Evolutionary conservation across 768 basidiomycete genomes (phyloP).

Genomic region (Leucocoprinus sp.): DNA sequence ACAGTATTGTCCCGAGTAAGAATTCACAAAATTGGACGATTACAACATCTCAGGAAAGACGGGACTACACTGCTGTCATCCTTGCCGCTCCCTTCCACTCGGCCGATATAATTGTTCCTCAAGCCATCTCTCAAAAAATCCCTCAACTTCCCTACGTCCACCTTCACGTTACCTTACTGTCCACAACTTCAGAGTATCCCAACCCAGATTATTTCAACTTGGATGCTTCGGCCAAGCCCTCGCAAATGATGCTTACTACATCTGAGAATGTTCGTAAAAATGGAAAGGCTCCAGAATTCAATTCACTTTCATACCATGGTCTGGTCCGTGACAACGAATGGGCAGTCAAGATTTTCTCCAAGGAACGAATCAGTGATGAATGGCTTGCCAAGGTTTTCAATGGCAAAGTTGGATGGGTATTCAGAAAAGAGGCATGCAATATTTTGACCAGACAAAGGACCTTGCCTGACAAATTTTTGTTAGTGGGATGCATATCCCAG

Average conservation of each 20-base stretch:
- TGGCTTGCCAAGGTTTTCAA: constrained; percentile 63
- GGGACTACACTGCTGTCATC: constrained; percentile 66
- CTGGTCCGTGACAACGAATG: constrained; percentile 47
- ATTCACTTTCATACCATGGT: constrained; percentile 78
- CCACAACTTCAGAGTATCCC: constrained; percentile 59
- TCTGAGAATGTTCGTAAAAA: constrained; percentile 49
- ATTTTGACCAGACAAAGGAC: constrained; percentile 1
- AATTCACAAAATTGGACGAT: constrained; percentile 40
- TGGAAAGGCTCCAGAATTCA: constrained; percentile 68
- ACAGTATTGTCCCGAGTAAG: constrained; percentile 38
- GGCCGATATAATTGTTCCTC: constrained; percentile 46
- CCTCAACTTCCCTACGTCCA: constrained; percentile 70
- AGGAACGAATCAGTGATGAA: constrained; percentile 51
- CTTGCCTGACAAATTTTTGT: background rate
- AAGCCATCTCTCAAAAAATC: constrained; percentile 41
- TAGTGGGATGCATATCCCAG: constrained; percentile 81
- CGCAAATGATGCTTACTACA: constrained; percentile 67
- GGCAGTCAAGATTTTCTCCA: constrained; percentile 86
- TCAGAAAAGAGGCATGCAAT: constrained; percentile 60
- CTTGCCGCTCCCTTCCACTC: constrained; percentile 82
- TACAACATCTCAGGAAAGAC: constrained; percentile 35
- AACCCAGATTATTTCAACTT: constrained; percentile 67
- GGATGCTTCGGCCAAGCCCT: constrained; percentile 32
- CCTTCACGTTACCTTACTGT: constrained; percentile 83
- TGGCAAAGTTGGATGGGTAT: constrained; percentile 69